Evolutionary conservation across 179 eudicot genomes (phyloP).

Genomic region (Spergularia azorica): DNA sequence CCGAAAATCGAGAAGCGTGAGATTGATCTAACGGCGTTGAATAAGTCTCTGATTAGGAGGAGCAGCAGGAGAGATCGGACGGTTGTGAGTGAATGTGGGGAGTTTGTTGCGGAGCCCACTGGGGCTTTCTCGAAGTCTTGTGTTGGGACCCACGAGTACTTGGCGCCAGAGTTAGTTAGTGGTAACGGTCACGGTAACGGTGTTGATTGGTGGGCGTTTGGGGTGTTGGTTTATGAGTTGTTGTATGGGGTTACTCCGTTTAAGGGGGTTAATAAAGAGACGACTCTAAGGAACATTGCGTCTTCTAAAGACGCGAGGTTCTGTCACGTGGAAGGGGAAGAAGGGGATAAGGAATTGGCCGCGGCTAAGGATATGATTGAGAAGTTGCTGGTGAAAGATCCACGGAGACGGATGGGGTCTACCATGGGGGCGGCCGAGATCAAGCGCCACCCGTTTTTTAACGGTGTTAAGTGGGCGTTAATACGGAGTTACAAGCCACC

Average conservation of each 20-base stretch:
- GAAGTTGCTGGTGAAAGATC: constrained; percentile 66
- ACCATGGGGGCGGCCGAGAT: constrained; percentile 78
- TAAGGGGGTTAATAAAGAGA: constrained; percentile 70
- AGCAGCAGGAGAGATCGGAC: constrained; percentile 25
- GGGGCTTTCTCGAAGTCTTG: constrained; percentile 73
- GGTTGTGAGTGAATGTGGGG: constrained; percentile 22
- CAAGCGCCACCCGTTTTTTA: constrained; percentile 76
- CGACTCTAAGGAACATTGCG: constrained; percentile 70
- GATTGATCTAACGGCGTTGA: background rate
- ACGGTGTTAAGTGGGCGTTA: constrained; percentile 88
- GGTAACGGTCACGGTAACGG: constrained; percentile 92
- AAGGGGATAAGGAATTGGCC: constrained; percentile 28
- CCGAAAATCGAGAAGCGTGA: constrained; percentile 37
- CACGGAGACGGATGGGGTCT: constrained; percentile 61
- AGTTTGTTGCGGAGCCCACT: constrained; percentile 82
- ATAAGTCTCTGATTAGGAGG: background rate
- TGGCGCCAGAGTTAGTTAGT: constrained; percentile 76
- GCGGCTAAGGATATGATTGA: constrained; percentile 61
- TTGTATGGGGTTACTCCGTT: constrained; percentile 81
- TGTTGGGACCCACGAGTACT: constrained; percentile 94
- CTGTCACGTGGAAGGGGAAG: constrained; percentile 18
- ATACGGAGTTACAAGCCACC: constrained; percentile 77
- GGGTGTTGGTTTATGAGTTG: constrained; percentile 71
- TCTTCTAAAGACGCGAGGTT: constrained; percentile 56
- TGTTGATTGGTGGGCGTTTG: constrained; percentile 99